Base-by-base conservation (phyloP, 1,284 basidiomycete species). In the Moesziomyces globuligerus region DNA sequence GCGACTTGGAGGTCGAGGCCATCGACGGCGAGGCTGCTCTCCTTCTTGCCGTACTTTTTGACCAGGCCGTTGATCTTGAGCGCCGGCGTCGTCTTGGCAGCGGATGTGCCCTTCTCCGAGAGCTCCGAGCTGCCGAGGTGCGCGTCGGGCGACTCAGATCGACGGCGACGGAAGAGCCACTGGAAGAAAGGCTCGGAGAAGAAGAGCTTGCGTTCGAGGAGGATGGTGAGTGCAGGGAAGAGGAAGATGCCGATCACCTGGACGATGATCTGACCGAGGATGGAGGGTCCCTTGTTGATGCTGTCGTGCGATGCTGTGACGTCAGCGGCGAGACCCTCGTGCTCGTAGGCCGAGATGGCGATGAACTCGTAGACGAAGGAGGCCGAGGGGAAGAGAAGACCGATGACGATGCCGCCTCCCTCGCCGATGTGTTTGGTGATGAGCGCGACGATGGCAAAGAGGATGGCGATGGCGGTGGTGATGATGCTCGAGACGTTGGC, bases 321-420 rank as follows among this genome's bases (percentile, higher is more conserved):
- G 64, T 88, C 85, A 0, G 89, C 87, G 3, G 86, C 79, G 39
- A 86, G 78, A 39, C 85, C 83, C 48, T 88, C 83, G 44, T 86
- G 85, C 80, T 92, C 90, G 71, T 86, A 92, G 7, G 89, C 88
- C 51, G 87, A 86, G 4, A 91, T 86, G 2, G 86, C 86, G 42
- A 89, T 86, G 23, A 88, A 86, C n/a, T 87, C 87, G 70, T 90
- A 91, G 17, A 90, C 85, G 72, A 90, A 91, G 80, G 88, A 91
- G 11, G 87, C 86, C 0, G 90, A 89, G 0, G 90, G 91, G 77
- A 91, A 90, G 36, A 92, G 81, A 47, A 92, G 75, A 0, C 89
- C 87, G 72, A 90, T 89, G 28, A 91, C 83, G 51, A 87, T 86
- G 7, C 87, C 87, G 2, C 83, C 84, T 2, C 83, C 85, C 8